These are phyloP conservation scores for Yamadazyma paraphyllophila DNA, from an alignment of 805 yeast species.

Conservation along the genomic window DNA sequence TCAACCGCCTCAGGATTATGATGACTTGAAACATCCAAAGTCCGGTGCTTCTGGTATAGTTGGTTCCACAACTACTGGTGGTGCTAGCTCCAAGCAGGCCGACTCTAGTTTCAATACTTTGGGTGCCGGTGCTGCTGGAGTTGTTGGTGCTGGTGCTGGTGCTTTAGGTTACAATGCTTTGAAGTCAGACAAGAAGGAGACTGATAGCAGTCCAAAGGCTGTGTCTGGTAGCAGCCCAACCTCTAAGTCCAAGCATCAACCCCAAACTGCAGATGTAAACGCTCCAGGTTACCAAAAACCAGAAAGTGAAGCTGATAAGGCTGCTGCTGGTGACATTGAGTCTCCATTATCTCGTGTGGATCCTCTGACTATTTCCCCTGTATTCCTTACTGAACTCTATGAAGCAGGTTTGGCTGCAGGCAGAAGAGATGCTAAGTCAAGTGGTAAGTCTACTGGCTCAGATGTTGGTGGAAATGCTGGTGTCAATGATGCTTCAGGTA, in stretches of 20 bases:
- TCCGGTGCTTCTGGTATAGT: constrained; percentile 4
- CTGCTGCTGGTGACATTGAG: neutral
- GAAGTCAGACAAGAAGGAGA: too few species aligned
- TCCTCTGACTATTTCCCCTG: neutral
- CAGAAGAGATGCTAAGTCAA: neutral
- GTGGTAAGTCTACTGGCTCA: neutral
- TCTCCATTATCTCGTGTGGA: neutral
- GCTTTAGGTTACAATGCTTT: neutral
- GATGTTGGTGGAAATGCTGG: neutral
- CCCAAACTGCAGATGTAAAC: neutral
- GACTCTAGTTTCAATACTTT: neutral
- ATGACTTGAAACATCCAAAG: too few species aligned
- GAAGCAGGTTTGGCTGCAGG: constrained; percentile 3
- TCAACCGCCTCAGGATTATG: constrained; percentile 3
- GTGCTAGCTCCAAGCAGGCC: neutral
- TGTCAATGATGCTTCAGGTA: too few species aligned
- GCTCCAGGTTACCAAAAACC: too few species aligned
- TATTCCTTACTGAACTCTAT: neutral
- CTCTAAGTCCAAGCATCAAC: neutral
- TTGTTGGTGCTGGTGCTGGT: constrained; percentile 4
- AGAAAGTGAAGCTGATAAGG: neutral
- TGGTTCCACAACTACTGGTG: constrained; percentile 2
- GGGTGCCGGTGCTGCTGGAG: neutral
- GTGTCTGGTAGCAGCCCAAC: too few species aligned
- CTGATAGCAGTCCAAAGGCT: too few species aligned